phyloP scores from a whole-genome alignment of 495 filamentous ascomycete species.

The Daldinia concentrica region DNA sequence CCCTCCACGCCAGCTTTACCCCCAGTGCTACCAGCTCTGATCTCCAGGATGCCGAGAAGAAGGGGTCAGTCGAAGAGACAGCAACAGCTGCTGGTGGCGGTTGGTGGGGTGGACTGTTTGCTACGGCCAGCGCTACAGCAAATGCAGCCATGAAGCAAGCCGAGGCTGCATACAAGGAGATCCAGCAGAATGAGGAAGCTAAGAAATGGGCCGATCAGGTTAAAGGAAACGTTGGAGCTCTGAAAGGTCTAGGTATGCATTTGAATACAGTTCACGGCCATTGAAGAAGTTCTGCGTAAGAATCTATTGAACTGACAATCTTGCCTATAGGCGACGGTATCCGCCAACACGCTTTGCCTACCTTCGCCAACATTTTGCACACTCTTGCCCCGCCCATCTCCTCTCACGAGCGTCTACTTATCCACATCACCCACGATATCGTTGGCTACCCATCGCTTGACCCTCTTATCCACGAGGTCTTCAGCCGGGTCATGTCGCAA shows the following conservation, averaged over 20 bases:
- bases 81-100: slow-evolving; percentile 63
- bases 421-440: slow-evolving; percentile 96
- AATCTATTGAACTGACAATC: slow-evolving; percentile 28
- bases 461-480: slow-evolving; percentile 89
- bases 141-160: slow-evolving; percentile 92
- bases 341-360: slow-evolving; percentile 86
- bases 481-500: slow-evolving; percentile 96
- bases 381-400: slow-evolving; percentile 96
- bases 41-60: slow-evolving; percentile 63
- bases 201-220: slow-evolving; percentile 96
- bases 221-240: slow-evolving; percentile 84
- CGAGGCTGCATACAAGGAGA: slow-evolving; percentile 91
- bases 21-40: slow-evolving; percentile 62
- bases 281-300: neutral
- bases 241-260: slow-evolving; percentile 79
- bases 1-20: slow-evolving; percentile 68
- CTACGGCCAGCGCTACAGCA: slow-evolving; percentile 68
- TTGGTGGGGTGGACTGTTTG: slow-evolving; percentile 91
- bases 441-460: slow-evolving; percentile 94
- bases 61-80: slow-evolving; percentile 50
- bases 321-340: slow-evolving; percentile 79
- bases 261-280: neutral
- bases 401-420: slow-evolving; percentile 95
- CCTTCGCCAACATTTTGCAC: slow-evolving; percentile 92
- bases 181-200: slow-evolving; percentile 95